These are phyloP conservation scores for Sugiyamaella valdiviana DNA, from an alignment of 805 yeast species.

Conservation along the genomic window DNA sequence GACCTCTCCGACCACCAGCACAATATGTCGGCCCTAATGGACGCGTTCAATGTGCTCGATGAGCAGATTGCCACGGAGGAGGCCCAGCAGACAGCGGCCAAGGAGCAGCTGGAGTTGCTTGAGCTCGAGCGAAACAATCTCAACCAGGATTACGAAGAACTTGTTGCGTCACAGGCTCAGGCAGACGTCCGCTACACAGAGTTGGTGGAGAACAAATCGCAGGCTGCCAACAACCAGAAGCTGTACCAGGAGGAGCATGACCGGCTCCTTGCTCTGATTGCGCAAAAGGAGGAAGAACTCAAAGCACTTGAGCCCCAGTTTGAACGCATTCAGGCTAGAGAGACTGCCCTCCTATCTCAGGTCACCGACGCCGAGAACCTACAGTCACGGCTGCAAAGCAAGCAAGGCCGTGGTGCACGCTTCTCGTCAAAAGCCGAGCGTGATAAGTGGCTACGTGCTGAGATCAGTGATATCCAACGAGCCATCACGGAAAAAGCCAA, in stretches of 20 bases:
- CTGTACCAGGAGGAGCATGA: slow-evolving; percentile 37
- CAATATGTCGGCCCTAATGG: neutral
- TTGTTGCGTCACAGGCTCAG: slow-evolving; percentile 28
- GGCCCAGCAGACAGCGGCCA: slow-evolving; percentile 37
- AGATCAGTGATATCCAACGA: slow-evolving; percentile 38
- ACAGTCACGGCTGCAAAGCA: slow-evolving; percentile 60
- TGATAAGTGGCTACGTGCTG: slow-evolving; percentile 56
- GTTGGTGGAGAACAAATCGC: slow-evolving; percentile 22
- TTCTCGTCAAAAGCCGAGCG: slow-evolving; percentile 54
- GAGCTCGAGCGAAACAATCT: slow-evolving; percentile 53
- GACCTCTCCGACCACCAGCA: slow-evolving; percentile 44
- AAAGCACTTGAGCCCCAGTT: slow-evolving; percentile 9
- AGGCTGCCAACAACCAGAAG: slow-evolving; percentile 19
- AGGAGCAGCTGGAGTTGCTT: slow-evolving; percentile 45
- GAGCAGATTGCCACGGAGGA: slow-evolving; percentile 12
- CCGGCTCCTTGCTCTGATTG: slow-evolving; percentile 7
- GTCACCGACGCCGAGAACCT: slow-evolving; percentile 41
- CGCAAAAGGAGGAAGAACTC: slow-evolving; percentile 10
- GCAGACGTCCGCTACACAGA: slow-evolving; percentile 31
- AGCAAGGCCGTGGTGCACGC: slow-evolving; percentile 61
- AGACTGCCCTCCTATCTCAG: slow-evolving; percentile 36
- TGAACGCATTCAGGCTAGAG: slow-evolving; percentile 34
- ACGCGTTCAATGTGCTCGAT: slow-evolving; percentile 9
- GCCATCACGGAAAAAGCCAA: slow-evolving; percentile 29
- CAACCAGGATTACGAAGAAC: slow-evolving; percentile 44